Conservation (phyloP, 192 early-diverging fungal genomes). For the Mortierella hygrophila region DNA sequence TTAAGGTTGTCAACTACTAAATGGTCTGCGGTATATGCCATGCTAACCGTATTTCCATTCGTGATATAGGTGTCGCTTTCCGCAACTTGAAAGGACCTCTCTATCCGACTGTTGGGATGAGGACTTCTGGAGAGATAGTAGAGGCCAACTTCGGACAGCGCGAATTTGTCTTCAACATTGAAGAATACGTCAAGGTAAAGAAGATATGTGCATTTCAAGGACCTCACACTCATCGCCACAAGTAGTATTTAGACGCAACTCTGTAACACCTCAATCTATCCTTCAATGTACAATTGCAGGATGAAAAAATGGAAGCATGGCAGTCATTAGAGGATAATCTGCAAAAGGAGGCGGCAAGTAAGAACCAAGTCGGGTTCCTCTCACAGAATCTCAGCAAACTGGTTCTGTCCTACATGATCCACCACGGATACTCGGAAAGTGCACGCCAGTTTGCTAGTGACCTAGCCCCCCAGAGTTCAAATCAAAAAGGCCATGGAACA, state of each 20-base stretch:
- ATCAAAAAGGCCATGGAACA: background rate
- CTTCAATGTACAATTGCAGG: slow-evolving; percentile 9
- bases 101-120: slow-evolving; percentile 81
- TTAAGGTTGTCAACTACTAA: slow-evolving; percentile 65
- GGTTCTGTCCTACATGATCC: slow-evolving; percentile 85
- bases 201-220: background rate
- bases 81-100: slow-evolving; percentile 61
- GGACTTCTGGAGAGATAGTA: slow-evolving; percentile 79
- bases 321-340: slow-evolving; percentile 39
- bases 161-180: slow-evolving; percentile 81
- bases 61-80: slow-evolving; percentile 45
- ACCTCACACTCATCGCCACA: background rate
- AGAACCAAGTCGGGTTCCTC: slow-evolving; percentile 25
- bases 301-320: slow-evolving; percentile 63
- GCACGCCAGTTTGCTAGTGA: slow-evolving; percentile 75
- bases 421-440: slow-evolving; percentile 85
- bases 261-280: background rate
- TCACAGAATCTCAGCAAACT: slow-evolving; percentile 68
- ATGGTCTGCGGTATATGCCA: slow-evolving; percentile 42
- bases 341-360: slow-evolving; percentile 11
- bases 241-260: background rate
- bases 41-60: background rate
- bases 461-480: slow-evolving; percentile 9
- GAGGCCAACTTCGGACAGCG: slow-evolving; percentile 84
- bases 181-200: slow-evolving; percentile 69